A percentile compares a stretch with the other conserved stretches of the same genome.
phyloP scores from a whole-genome alignment of 2,329 filamentous ascomycete genomes.

The Neoscytalidium dimidiatum region DNA sequence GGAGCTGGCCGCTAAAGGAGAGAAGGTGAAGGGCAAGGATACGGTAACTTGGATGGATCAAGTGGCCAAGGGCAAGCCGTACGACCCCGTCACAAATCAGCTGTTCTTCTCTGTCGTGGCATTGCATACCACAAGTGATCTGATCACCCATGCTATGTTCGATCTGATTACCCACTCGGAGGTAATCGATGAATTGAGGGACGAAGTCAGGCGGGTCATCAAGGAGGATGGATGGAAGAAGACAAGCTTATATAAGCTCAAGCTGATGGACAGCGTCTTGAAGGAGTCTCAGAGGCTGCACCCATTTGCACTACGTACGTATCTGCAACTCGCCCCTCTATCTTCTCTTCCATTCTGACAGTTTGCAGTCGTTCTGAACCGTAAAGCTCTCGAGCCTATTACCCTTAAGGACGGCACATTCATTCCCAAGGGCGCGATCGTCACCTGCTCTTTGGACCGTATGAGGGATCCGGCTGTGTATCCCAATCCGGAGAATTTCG shows the following conservation, averaged over 20 bases:
- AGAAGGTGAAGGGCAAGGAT: conserved; percentile 29
- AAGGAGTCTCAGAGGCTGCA: conserved; percentile 35
- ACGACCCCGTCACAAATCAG: conserved; percentile 21
- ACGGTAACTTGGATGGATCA: conserved; percentile 28
- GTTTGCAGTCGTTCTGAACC: conserved; percentile 24
- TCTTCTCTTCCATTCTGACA: neutral
- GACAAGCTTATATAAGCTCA: conserved; percentile 30
- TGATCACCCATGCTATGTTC: conserved; percentile 26
- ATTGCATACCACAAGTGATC: conserved; percentile 29
- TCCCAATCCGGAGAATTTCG: conserved; percentile 20
- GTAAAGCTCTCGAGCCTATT: conserved; percentile 27
- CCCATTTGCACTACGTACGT: conserved; percentile 25
- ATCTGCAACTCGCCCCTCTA: neutral
- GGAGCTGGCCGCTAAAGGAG: conserved; percentile 22
- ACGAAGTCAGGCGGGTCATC: conserved; percentile 30
- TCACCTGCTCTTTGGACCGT: conserved; percentile 13
- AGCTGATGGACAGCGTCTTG: conserved; percentile 35
- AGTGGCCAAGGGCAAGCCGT: conserved; percentile 22
- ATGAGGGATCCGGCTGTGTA: conserved; percentile 19
- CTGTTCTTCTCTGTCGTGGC: conserved; percentile 23
- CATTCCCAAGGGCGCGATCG: conserved; percentile 25
- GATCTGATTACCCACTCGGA: conserved; percentile 29
- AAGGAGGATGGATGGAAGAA: conserved; percentile 31
- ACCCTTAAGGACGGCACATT: conserved; percentile 30
- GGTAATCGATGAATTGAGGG: conserved; percentile 27